Percentiles rank a stretch among this genome's conserved stretches.
phyloP scores from a whole-genome alignment of 805 yeast genomes.

The Barnettozyma sucrosica region DNA sequence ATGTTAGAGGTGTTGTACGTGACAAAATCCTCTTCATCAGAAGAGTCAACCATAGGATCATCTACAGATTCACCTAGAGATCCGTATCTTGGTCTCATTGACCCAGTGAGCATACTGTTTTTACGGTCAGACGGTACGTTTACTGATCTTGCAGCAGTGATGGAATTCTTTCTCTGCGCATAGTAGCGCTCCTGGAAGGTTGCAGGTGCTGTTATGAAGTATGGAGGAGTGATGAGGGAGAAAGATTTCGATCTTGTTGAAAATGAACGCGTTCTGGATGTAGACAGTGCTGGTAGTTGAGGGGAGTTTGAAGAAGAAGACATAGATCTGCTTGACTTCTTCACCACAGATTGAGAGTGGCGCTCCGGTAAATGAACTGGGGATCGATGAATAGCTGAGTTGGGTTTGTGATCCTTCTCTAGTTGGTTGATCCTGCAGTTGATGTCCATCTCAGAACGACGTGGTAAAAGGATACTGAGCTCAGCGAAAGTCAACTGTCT shows the following conservation, averaged over 20 bases:
- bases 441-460: slow-evolving; percentile 70
- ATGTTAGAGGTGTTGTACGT: slow-evolving; percentile 14
- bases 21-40: slow-evolving; percentile 9
- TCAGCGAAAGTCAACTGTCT: slow-evolving; percentile 67
- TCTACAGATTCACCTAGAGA: slow-evolving; percentile 11
- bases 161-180: slow-evolving; percentile 13
- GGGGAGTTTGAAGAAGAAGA: slow-evolving; percentile 3
- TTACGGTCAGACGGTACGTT: slow-evolving; percentile 6
- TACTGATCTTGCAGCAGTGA: slow-evolving; percentile 1
- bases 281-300: not conserved
- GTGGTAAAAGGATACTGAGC: slow-evolving; percentile 64
- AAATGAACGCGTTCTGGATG: slow-evolving; percentile 6
- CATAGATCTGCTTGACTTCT: slow-evolving; percentile 5
- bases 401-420: slow-evolving; percentile 17
- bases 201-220: slow-evolving; percentile 11
- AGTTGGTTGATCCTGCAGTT: slow-evolving; percentile 50
- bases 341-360: slow-evolving; percentile 3
- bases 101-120: slow-evolving; percentile 4
- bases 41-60: slow-evolving; percentile 7
- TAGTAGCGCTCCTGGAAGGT: slow-evolving; percentile 13
- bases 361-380: not conserved
- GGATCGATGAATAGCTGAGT: not conserved
- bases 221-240: slow-evolving; percentile 9
- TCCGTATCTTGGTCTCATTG: slow-evolving; percentile 13
- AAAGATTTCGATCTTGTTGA: slow-evolving; percentile 16